phyloP scores from a whole-genome alignment of 352 stramenopile species.

The Globisporangium radiosum region DNA sequence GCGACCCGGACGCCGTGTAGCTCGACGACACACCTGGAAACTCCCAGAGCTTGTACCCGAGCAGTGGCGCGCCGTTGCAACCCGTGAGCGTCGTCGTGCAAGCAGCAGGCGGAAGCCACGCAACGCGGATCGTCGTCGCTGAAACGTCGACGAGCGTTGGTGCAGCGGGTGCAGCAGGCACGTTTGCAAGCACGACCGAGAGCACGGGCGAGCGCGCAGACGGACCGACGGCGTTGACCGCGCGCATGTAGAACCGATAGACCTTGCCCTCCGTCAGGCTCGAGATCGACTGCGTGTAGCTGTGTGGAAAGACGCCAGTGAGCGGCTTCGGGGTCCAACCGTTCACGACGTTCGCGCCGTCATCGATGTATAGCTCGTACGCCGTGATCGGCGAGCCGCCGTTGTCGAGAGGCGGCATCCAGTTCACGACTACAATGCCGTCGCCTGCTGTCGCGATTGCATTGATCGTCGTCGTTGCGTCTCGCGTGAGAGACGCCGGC shows the following conservation, averaged over 20 bases:
- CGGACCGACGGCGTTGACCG: slow-evolving; percentile 78
- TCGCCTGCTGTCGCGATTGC: slow-evolving; percentile 30
- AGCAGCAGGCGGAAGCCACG: slow-evolving; percentile 51
- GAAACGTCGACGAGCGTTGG: slow-evolving; percentile 60
- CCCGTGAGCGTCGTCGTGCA: slow-evolving; percentile 72
- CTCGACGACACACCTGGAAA: slow-evolving; percentile 76
- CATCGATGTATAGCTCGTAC: slow-evolving; percentile 92
- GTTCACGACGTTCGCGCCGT: slow-evolving; percentile 18
- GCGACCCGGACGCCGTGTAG: slow-evolving; percentile 71
- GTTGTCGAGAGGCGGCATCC: slow-evolving; percentile 88
- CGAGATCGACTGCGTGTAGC: slow-evolving; percentile 36
- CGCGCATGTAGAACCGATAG: slow-evolving; percentile 91
- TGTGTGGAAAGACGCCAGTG: slow-evolving; percentile 36
- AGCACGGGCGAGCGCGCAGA: slow-evolving; percentile 81
- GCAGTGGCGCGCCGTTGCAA: slow-evolving; percentile 70
- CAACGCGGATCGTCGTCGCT: slow-evolving; percentile 52
- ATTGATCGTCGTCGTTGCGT: slow-evolving; percentile 71
- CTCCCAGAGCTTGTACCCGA: slow-evolving; percentile 93
- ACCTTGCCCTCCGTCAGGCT: slow-evolving; percentile 75
- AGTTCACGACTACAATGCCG: slow-evolving; percentile 66
- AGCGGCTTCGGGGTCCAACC: slow-evolving; percentile 44
- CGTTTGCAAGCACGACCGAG: slow-evolving; percentile 84
- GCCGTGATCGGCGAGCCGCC: slow-evolving; percentile 86
- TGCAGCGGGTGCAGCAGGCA: slow-evolving; percentile 40
- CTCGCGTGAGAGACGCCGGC: slow-evolving; percentile 51